These are phyloP conservation scores for Solanum corneliomulleri DNA, from an alignment of 257 asterid species.

Conservation along the genomic window DNA sequence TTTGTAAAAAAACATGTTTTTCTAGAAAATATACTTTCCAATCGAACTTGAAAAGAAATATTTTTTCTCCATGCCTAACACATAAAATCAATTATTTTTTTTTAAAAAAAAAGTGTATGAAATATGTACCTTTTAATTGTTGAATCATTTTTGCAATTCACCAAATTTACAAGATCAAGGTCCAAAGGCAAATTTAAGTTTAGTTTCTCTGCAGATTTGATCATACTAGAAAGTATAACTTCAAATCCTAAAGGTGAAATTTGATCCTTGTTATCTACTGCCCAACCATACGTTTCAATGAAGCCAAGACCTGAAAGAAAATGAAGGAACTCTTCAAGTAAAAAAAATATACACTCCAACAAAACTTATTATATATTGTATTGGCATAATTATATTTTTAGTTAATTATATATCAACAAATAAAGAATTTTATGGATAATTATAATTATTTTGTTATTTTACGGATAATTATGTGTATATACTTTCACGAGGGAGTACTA, in stretches of 20 bases:
- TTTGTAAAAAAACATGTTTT: too few species aligned
- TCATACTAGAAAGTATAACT: conserved; percentile 16
- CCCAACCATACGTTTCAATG: conserved; percentile 2
- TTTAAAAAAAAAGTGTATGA: not conserved
- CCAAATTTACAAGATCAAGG: not conserved
- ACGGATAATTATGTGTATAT: too few species aligned
- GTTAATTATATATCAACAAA: not conserved
- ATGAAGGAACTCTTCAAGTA: not conserved
- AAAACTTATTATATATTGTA: not conserved
- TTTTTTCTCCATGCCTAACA: too few species aligned
- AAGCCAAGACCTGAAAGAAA: conserved; percentile 19
- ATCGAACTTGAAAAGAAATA: not conserved
- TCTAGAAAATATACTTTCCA: not conserved
- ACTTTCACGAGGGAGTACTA: too few species aligned
- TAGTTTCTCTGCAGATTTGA: conserved; percentile 9
- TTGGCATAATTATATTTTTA: not conserved
- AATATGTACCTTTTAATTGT: not conserved
- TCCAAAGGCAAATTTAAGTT: conserved; percentile 11
- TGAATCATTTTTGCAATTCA: not conserved
- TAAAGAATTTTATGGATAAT: too few species aligned
- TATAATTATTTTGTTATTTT: too few species aligned
- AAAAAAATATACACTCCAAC: not conserved
- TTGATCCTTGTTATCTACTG: conserved; percentile 2
- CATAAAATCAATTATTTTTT: too few species aligned
- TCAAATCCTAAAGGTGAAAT: conserved; percentile 22